Evolutionary conservation across 345 rosid genomes (phyloP), one percentile per base, ranked within the genome.

Genomic region (Carallia brachiata): DNA sequence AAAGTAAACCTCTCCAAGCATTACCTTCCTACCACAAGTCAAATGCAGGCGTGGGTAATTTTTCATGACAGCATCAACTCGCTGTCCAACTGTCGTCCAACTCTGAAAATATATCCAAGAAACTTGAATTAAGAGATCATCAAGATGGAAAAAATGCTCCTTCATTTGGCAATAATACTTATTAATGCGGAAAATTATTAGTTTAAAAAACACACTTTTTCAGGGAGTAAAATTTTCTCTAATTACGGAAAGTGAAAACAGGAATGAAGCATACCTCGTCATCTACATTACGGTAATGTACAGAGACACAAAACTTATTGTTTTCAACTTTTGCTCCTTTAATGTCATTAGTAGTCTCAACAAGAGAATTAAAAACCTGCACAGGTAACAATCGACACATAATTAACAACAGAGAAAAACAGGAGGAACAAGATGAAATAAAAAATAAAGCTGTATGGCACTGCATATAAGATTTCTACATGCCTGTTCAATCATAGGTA

Each of bases 251-350:
- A 32, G 60, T 13, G 32, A 56, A 56, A 27, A 32, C 34, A 31
- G 27, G 27, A 53, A 48, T 63, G 27, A 57, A 7, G 6, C 30
- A 62, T 70, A 88, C 99, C 88, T 85, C 77, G 66, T 82, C 89
- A 67, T 90, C 97, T 47, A 92, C 99, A 31, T 89, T 94, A 55
- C 99, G 97, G 75, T 88, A 94, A 82, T 94, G 99, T 53, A 94
- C 97, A 63, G 99, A 92, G 67, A 89, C 85, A 18, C 97, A 92
- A 83, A 92, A 94, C 82, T 86, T 94, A 69, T 94, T 91, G 73
- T 87, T 85, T 82, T 94, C 99, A 30, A 94, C 92, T 57, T 75
- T 84, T 52, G 84, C 93, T 7, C 99, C 97, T 62, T 85, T 71
- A 66, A 94, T 88, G 13, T 82, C 87, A 44, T 83, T 78, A 13